These are phyloP conservation scores for Sordariomycetes sp. DNA, from an alignment of 2,329 filamentous ascomycete genomes.

Conservation along the genomic window DNA sequence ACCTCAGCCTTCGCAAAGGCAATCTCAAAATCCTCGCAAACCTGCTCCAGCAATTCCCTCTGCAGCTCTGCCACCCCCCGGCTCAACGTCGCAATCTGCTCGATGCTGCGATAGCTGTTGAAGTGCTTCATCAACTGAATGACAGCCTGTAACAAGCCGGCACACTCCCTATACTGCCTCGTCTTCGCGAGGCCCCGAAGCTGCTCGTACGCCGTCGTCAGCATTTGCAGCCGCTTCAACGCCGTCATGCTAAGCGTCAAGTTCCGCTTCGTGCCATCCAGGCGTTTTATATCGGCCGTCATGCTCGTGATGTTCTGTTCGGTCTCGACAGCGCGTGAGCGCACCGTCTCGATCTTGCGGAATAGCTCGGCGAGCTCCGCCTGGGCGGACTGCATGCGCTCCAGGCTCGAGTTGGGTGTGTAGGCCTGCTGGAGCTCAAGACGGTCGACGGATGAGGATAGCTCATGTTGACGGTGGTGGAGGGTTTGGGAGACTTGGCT, in stretches of 20 bases:
- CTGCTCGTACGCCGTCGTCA: conserved; percentile 98
- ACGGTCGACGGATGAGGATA: conserved; percentile 66
- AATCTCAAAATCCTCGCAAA: conserved; percentile 98
- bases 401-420: conserved; percentile 77
- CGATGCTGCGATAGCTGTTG: conserved; percentile 94
- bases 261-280: conserved; percentile 95
- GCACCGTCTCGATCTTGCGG: conserved; percentile 88
- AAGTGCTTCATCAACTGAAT: conserved; percentile 98
- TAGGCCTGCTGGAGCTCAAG: conserved; percentile 73
- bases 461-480: conserved; percentile 67
- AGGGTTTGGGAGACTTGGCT: conserved; percentile 66
- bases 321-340: conserved; percentile 79
- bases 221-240: conserved; percentile 92
- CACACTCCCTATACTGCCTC: conserved; percentile 89
- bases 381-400: conserved; percentile 86
- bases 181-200: conserved; percentile 73
- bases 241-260: conserved; percentile 96
- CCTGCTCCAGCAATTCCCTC: conserved; percentile 84
- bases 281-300: conserved; percentile 96
- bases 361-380: conserved; percentile 84
- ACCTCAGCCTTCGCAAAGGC: conserved; percentile 88
- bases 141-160: conserved; percentile 86
- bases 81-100: conserved; percentile 91
- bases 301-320: conserved; percentile 96
- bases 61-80: conserved; percentile 91